These are phyloP conservation scores for Ambrosiella xylebori DNA, from an alignment of 2,329 filamentous ascomycete species.

Conservation along the genomic window DNA sequence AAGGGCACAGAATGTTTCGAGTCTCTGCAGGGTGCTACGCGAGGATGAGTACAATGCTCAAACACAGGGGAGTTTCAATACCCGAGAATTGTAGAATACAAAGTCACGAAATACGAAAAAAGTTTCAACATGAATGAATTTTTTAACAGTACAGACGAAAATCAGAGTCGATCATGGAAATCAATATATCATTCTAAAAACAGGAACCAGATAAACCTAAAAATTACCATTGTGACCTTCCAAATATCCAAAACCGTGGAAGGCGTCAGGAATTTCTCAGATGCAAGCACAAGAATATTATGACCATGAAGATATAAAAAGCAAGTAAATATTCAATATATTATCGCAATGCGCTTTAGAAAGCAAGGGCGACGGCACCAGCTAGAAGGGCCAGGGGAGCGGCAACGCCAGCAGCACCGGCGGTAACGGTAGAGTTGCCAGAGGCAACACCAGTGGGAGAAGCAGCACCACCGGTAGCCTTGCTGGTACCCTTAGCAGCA, in stretches of 20 bases:
- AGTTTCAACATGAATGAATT: neutral
- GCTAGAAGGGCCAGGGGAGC: constrained; percentile 11
- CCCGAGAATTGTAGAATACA: neutral
- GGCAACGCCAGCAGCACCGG: constrained; percentile 9
- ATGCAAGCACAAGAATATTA: neutral
- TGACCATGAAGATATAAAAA: neutral
- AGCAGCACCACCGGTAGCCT: neutral
- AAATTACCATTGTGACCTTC: neutral
- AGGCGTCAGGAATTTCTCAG: neutral
- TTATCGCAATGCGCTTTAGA: constrained; percentile 10
- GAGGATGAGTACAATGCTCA: neutral
- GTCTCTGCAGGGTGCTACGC: neutral
- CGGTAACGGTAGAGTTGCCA: neutral
- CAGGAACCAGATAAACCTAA: neutral
- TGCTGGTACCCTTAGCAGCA: constrained; percentile 13
- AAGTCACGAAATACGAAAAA: neutral
- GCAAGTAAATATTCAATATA: neutral
- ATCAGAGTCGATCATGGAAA: neutral
- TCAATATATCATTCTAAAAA: neutral
- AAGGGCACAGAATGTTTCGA: neutral
- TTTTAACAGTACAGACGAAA: neutral
- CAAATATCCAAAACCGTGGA: neutral
- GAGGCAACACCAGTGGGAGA: neutral
- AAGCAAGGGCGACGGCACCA: constrained; percentile 7
- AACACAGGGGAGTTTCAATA: neutral